These are phyloP conservation scores for Penicillium glabrum DNA, from an alignment of 2,329 filamentous ascomycete genomes.

Conservation along the genomic window DNA sequence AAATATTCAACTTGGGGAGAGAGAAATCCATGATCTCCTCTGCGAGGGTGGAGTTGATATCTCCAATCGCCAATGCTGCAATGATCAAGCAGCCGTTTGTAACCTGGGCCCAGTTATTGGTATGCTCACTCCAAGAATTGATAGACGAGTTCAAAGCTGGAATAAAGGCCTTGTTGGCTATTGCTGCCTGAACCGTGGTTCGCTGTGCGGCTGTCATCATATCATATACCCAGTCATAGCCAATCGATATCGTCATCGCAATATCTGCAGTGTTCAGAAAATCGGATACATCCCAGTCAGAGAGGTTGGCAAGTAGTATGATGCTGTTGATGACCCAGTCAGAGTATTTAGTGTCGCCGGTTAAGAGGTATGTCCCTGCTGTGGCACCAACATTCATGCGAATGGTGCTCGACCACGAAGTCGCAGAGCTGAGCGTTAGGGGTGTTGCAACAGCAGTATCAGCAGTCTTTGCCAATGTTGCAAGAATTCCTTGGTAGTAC, in stretches of 20 bases:
- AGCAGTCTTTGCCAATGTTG: not conserved
- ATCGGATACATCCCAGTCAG: constrained; percentile 1
- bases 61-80: constrained; percentile 1
- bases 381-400: constrained; percentile 3
- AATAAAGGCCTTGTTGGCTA: not conserved
- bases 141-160: constrained; percentile 1
- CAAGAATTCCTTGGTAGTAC: not conserved
- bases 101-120: constrained; percentile 5
- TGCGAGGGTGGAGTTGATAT: not conserved
- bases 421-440: not conserved
- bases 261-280: constrained; percentile 5
- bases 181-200: not conserved
- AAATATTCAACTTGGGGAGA: not conserved
- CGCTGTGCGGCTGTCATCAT: not conserved
- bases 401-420: constrained; percentile 3
- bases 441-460: not conserved
- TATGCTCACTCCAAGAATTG: constrained; percentile 6
- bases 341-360: not conserved
- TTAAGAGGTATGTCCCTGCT: constrained; percentile 1
- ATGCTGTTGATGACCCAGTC: constrained; percentile 1
- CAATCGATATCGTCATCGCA: constrained; percentile 1
- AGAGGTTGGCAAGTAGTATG: not conserved
- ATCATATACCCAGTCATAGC: constrained; percentile 5
- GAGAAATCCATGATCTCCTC: not conserved
- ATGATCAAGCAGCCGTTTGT: constrained; percentile 3